Base-by-base conservation (phyloP, 169 alveolate species). In the Plasmodium blacklocki region DNA sequence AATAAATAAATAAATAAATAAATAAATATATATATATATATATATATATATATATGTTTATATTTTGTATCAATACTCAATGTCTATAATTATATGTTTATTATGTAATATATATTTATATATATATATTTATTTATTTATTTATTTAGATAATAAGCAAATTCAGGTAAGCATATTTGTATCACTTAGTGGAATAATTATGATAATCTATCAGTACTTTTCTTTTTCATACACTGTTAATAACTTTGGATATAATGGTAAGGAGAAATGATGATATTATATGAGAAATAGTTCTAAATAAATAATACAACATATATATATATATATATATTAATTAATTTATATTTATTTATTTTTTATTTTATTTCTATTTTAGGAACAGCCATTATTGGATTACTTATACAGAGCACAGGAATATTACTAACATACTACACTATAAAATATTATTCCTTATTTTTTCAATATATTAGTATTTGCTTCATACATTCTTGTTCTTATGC, bases 401-500 rank as follows among this genome's bases (percentile, higher is more conserved):
- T 86, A 49, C 92, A 86, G 14, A 60, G 88, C 47, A 71, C 75
- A 39, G 92, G 92, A 67, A 62, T 86, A 19, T 18, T 86, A 64
- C 29, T 86, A 15, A 86, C 92, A 7, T 86, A 86, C 60, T 56
- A 60, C 32, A 86, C 88, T 39, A 86, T 86, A 59, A 86, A 86
- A 67, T 86, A 59, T 45, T 71, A 86, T 23, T 71, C 71, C 63
- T 47, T 86, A 70, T 59, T 86, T 71, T 86, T 86, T 86, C 92
- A 86, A 86, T 86, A 86, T 64, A 86, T 86, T 12, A 86, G 92
- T 26, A 86, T 86, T 86, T 86, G 92, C 56, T 86, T 86, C 54
- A 86, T 86, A 64, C 86, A 86, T 86, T 86, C 92, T 3, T 86
- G 92, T 52, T 86, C 92, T 66, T 86, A 86, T 86, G 92, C 92